Evolutionary conservation across 2,329 filamentous ascomycete species (phyloP), one percentile per base, ranked within the genome.

Genomic region (Colletotrichum karsti): DNA sequence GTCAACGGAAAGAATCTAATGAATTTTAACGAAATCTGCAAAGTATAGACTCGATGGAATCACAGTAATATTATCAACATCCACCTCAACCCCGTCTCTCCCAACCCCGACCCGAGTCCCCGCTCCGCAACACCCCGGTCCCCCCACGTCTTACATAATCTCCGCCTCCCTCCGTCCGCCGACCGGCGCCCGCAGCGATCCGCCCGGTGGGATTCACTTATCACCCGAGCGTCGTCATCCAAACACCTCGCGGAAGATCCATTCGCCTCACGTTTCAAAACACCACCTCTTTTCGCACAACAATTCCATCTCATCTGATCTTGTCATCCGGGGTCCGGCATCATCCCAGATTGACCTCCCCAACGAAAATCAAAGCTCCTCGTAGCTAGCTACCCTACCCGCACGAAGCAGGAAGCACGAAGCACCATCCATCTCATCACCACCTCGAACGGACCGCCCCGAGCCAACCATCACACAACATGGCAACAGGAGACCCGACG

Each of bases 291-390:
- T n/a, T 2, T 10, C 20, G n/a, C 28, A 4, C 24, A 48, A 28
- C 56, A 22, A 35, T 18, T n/a, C 8, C 42, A 39, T 46, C 54
- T n/a, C 54, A 57, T 57, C 54, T 33, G 2, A 0, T 3, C n/a
- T 18, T 4, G 10, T 8, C 10, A n/a, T n/a, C n/a, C n/a, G n/a
- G n/a, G n/a, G n/a, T n/a, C 42, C 2, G 10, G 54, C 53, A 59
- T 58, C 54, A 59, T 59, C 54, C 42, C 39, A 58, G 61, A 18
- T 63, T 44, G 24, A 3, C n/a, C 35, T 15, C 24, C 54, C 26
- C n/a, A 57, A 42, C 24, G 24, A 35, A 57, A 44, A 18, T 4
- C 20, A 20, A 57, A n/a, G 41, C 41, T 51, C 51, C 2, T 51
- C 46, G 46, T n/a, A 50, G 28, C 46, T 35, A n/a, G 42, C 42